Evolutionary conservation across 345 rosid genomes (phyloP).

Genomic region (Jatropha curcas): DNA sequence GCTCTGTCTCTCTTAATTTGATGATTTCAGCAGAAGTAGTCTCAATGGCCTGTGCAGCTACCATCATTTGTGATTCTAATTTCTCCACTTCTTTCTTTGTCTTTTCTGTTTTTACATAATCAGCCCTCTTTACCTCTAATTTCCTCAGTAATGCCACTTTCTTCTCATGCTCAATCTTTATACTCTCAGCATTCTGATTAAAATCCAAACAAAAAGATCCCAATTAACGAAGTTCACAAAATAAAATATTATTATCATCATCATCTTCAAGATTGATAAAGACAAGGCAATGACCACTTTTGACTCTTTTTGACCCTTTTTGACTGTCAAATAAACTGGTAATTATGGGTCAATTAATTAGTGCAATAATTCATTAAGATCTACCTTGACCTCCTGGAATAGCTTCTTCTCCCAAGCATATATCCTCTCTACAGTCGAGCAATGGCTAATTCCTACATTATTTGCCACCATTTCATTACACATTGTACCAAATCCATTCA

Average conservation of each 20-base stretch:
- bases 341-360: not conserved
- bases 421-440: conserved; percentile 78
- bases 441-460: conserved; percentile 48
- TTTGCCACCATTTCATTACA: conserved; percentile 28
- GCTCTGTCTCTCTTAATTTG: conserved; percentile 77
- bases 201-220: too few relatives aligned
- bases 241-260: not conserved
- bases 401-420: conserved; percentile 98
- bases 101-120: conserved; percentile 77
- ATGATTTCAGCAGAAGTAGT: conserved; percentile 78
- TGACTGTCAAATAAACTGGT: not conserved
- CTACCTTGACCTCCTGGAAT: conserved; percentile 87
- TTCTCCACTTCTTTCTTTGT: conserved; percentile 81
- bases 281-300: not conserved
- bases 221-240: not conserved
- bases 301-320: not conserved
- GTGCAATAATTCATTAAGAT: not conserved
- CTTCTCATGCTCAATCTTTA: conserved; percentile 86
- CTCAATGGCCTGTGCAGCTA: conserved; percentile 78
- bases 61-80: conserved; percentile 81
- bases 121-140: conserved; percentile 82
- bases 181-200: conserved; percentile 59
- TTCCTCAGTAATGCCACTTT: conserved; percentile 68
- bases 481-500: conserved; percentile 43
- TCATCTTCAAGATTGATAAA: not conserved